phyloP scores from a whole-genome alignment of 106 monocot genomes.

The Phalaenopsis aphrodite region DNA sequence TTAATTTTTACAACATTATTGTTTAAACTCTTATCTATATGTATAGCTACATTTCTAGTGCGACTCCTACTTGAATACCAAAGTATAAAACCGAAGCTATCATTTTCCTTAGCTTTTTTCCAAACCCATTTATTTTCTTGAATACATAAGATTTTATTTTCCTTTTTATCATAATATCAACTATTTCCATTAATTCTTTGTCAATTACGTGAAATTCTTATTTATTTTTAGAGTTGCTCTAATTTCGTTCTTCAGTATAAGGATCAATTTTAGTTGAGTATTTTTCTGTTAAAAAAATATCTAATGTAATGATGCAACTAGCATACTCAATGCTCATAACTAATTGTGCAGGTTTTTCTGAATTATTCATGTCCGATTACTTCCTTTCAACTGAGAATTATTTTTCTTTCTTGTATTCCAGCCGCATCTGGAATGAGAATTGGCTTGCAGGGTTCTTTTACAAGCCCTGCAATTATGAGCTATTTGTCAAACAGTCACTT shows the following conservation, averaged over 20 bases:
- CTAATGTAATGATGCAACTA: background rate
- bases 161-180: too few species aligned
- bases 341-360: background rate
- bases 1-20: too few species aligned
- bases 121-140: too few species aligned
- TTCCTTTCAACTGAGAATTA: background rate
- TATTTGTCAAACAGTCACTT: slow-evolving; percentile 91
- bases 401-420: slow-evolving; percentile 19
- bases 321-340: background rate
- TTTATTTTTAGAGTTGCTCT: background rate
- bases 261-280: background rate
- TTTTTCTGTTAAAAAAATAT: background rate
- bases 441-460: slow-evolving; percentile 88
- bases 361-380: background rate
- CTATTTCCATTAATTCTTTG: too few species aligned
- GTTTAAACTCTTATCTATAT: too few species aligned
- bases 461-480: slow-evolving; percentile 93
- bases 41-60: too few species aligned
- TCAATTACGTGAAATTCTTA: background rate
- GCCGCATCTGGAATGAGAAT: slow-evolving; percentile 93
- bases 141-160: too few species aligned
- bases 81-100: too few species aligned
- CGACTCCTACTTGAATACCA: too few species aligned
- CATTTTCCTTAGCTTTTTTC: too few species aligned
- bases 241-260: background rate